phyloP scores from a whole-genome alignment of 2,329 filamentous ascomycete genomes.

The Aspergillus novofumigatus region DNA sequence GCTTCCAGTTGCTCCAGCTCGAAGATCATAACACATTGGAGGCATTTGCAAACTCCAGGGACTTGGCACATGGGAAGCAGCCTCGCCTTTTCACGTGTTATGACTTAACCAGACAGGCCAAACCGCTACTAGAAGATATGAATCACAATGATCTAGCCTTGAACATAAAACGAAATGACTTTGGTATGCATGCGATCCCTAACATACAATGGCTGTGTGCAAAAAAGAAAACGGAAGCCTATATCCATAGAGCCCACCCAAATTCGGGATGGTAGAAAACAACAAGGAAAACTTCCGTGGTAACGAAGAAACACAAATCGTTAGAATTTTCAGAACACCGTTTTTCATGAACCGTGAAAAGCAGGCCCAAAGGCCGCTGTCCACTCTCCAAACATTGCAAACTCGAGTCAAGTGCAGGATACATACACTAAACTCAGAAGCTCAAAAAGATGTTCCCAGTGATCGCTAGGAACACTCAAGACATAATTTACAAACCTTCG shows the following conservation, averaged over 20 bases:
- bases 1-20: too few species aligned
- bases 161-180: conserved; percentile 24
- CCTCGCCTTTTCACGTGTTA: background rate
- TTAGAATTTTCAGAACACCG: conserved; percentile 33
- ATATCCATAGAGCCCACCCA: conserved; percentile 40
- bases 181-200: conserved; percentile 36
- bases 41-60: background rate
- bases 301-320: conserved; percentile 30
- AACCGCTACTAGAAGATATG: background rate
- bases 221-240: conserved; percentile 31
- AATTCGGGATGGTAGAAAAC: conserved; percentile 26
- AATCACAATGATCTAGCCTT: background rate
- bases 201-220: conserved; percentile 33
- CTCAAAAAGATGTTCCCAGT: conserved; percentile 5
- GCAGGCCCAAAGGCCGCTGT: conserved; percentile 15
- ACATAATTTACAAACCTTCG: conserved; percentile 21
- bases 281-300: conserved; percentile 20
- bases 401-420: background rate
- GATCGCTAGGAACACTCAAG: conserved; percentile 18
- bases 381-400: background rate
- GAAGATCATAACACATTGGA: background rate
- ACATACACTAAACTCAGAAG: background rate
- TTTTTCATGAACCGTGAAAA: conserved; percentile 26
- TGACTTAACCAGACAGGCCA: background rate
- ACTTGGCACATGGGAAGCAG: background rate